Base-by-base conservation (phyloP, 331 rosid genomes). In the Phaseolus coccineus region DNA sequence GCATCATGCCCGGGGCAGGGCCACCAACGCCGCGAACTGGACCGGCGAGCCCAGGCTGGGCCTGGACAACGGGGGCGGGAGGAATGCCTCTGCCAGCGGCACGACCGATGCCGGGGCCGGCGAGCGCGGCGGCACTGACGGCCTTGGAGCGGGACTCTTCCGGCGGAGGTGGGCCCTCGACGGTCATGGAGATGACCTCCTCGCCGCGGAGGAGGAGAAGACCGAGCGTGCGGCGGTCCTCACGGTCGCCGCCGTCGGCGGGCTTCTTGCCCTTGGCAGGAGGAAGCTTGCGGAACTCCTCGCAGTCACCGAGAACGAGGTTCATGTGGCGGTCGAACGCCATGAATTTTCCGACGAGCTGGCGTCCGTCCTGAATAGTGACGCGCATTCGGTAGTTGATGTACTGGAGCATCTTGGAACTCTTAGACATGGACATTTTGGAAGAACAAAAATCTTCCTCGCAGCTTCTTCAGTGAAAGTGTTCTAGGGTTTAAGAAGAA, bases 321-420 rank as follows among this genome's bases (percentile, higher is more conserved):
- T 96, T 96, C 99, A 96, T 96, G 89, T 96, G 99, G 82, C 97
- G 99, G 72, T 96, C 99, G 87, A 93, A 96, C 72, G 99, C 99
- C 99, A 96, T 96, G 88, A 96, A 96, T 83, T 96, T 96, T 14
- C 99, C 98, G 5, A 96, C 98, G 4, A 93, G 94, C 69, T 96
- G 98, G 24, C 98, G 96, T 3, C 99, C 99, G 16, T 96, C 99
- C 57, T 96, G 99, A 73, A 96, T 96, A 24, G 98, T 96, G 22
- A 96, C 97, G 8, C 99, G 85, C 98, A 96, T 93, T 0, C 98
- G 86, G 84, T 96, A 96, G 77, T 96, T 96, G 65, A 96, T 90
- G 85, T 87, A 96, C 61, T 96, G 99, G 16, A 96, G 96, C 99
- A 96, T 96, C 91, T 96, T 96, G 15, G 99, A 93, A 85, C 99